Percentiles rank a stretch among this genome's conserved stretches.
These are phyloP conservation scores for Phytophthora uliginosa DNA, from an alignment of 352 stramenopile genomes.

Conservation along the genomic window DNA sequence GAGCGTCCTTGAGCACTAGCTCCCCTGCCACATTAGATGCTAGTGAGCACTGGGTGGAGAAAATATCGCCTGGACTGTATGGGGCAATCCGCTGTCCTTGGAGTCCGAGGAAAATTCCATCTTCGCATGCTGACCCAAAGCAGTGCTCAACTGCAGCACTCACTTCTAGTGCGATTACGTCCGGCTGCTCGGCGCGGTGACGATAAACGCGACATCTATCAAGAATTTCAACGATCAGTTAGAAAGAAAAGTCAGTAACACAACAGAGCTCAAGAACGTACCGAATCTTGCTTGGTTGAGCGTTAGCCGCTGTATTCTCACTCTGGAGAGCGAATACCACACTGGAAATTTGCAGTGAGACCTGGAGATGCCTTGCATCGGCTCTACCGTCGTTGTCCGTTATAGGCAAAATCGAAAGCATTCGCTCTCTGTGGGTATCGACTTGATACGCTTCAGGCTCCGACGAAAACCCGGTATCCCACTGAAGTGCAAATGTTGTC, in stretches of 20 bases:
- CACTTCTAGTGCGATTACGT: constrained; percentile 45
- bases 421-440: constrained; percentile 23
- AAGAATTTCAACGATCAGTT: constrained; percentile 10
- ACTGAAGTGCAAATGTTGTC: constrained; percentile 43
- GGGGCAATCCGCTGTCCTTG: constrained; percentile 49
- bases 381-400: background rate
- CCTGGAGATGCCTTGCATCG: constrained; percentile 30
- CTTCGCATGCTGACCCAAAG: constrained; percentile 33
- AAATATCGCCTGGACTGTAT: constrained; percentile 41
- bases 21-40: constrained; percentile 22
- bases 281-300: constrained; percentile 43
- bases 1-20: constrained; percentile 51
- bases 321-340: constrained; percentile 30
- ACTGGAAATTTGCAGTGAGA: constrained; percentile 46
- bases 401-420: constrained; percentile 24
- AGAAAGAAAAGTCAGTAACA: constrained; percentile 3
- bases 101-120: constrained; percentile 60
- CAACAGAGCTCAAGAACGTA: constrained; percentile 21
- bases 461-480: constrained; percentile 44
- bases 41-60: constrained; percentile 51
- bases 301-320: constrained; percentile 2
- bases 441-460: constrained; percentile 34
- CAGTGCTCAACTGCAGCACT: constrained; percentile 53
- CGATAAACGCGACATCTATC: constrained; percentile 56
- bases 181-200: constrained; percentile 14